phyloP scores from a whole-genome alignment of 2,329 filamentous ascomycete species.

The Scytalidium lignicola region DNA sequence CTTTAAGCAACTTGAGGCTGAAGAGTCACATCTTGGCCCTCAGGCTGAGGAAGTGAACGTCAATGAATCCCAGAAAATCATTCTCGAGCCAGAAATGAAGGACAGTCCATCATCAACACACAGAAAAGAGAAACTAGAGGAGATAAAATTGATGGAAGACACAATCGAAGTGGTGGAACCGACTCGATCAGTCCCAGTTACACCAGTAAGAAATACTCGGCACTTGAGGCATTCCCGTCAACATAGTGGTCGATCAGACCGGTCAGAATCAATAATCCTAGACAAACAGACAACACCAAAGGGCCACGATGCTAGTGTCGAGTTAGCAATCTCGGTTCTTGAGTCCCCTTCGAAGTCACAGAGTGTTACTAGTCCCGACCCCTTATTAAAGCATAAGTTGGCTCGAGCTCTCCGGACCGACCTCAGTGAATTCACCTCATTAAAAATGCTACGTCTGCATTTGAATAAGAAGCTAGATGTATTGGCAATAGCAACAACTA shows the following conservation, averaged over 20 bases:
- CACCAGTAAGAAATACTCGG: constrained; percentile 1
- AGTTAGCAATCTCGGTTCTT: constrained; percentile 22
- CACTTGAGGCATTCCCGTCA: constrained; percentile 3
- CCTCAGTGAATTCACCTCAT: constrained; percentile 46
- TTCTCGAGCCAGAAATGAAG: too few species aligned
- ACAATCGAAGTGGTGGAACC: constrained; percentile 9
- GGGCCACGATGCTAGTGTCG: constrained; percentile 25
- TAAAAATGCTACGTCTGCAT: constrained; percentile 47
- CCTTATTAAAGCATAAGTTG: constrained; percentile 17
- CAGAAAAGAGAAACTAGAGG: constrained; percentile 14
- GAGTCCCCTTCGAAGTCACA: constrained; percentile 19
- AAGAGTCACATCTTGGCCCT: not conserved
- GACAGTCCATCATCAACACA: too few species aligned
- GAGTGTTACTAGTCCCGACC: constrained; percentile 9
- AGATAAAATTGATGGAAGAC: constrained; percentile 1
- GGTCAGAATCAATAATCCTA: constrained; percentile 14
- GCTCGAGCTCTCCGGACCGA: constrained; percentile 27
- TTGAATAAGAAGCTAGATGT: constrained; percentile 47
- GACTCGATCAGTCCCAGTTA: constrained; percentile 2
- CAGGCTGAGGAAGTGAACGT: not conserved
- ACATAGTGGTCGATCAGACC: constrained; percentile 7
- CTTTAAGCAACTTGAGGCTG: not conserved
- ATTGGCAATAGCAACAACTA: constrained; percentile 48
- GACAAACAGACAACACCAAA: constrained; percentile 16
- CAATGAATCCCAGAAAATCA: too few species aligned